Conservation (phyloP, 2,329 filamentous ascomycete genomes). For the Thyridium curvatum region DNA sequence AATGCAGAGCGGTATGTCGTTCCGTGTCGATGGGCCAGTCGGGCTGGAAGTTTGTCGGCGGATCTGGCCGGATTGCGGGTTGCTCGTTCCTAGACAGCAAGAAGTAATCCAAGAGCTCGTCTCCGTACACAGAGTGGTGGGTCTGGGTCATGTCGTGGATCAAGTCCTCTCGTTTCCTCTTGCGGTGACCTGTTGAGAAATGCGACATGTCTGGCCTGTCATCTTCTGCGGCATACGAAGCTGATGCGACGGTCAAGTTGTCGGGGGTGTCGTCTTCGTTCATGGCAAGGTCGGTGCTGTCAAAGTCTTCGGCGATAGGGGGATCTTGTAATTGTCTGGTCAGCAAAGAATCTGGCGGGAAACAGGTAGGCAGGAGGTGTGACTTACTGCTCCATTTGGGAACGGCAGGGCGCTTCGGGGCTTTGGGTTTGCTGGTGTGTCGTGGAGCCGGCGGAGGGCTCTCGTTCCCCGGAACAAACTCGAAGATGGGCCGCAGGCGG, state of each 20-base stretch:
- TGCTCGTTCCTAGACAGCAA: slow-evolving; percentile 78
- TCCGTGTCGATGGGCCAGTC: slow-evolving; percentile 92
- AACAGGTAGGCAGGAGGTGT: slow-evolving; percentile 12
- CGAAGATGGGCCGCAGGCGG: slow-evolving; percentile 80
- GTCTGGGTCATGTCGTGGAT: slow-evolving; percentile 64
- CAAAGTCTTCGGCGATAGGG: slow-evolving; percentile 53
- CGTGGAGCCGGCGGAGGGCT: slow-evolving; percentile 92
- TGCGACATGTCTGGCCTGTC: slow-evolving; percentile 68
- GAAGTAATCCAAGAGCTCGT: slow-evolving; percentile 93
- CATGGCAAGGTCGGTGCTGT: slow-evolving; percentile 54
- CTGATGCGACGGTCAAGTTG: slow-evolving; percentile 75
- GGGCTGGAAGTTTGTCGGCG: slow-evolving; percentile 79
- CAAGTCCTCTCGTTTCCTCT: slow-evolving; percentile 69
- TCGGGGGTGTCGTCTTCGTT: slow-evolving; percentile 78
- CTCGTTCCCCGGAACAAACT: slow-evolving; percentile 75
- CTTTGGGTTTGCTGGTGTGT: slow-evolving; percentile 82
- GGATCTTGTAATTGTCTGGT: slow-evolving; percentile 14
- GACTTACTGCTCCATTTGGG: slow-evolving; percentile 51
- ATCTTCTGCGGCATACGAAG: slow-evolving; percentile 76
- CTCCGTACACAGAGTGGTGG: slow-evolving; percentile 84
- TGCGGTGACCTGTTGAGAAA: slow-evolving; percentile 53
- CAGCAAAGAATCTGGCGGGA: slow-evolving; percentile 9
- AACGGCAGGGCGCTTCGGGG: slow-evolving; percentile 57
- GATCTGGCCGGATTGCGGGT: slow-evolving; percentile 65
- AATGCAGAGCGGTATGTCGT: slow-evolving; percentile 88